Conservation (phyloP, 768 basidiomycete species). For the Russula dissimulans region DNA sequence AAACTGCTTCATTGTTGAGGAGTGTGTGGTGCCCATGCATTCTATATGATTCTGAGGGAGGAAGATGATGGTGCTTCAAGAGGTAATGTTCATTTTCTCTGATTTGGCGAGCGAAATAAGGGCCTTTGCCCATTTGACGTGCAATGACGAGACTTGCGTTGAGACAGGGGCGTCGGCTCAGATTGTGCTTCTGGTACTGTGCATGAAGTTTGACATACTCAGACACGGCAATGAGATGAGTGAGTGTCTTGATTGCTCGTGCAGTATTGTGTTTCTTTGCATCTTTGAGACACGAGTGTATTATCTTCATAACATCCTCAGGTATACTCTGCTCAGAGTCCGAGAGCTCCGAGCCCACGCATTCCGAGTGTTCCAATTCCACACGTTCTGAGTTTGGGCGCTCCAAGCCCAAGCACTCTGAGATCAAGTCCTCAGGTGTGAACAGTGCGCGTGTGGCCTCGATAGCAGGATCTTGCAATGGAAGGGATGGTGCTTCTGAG, state of each 20-base stretch:
- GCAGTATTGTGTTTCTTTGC: neutral
- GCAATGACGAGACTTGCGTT: too few species aligned
- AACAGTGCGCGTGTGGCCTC: neutral
- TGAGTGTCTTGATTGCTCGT: neutral
- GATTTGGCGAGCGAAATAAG: neutral
- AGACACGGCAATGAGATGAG: neutral
- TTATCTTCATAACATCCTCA: neutral
- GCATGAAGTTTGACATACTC: neutral
- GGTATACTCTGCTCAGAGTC: too few species aligned
- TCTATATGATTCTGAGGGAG: neutral
- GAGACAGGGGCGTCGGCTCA: too few species aligned
- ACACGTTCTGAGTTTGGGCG: too few species aligned
- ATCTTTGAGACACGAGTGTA: neutral
- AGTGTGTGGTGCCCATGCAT: neutral
- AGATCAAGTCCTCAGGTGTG: neutral
- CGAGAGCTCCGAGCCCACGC: too few species aligned
- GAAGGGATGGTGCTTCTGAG: neutral
- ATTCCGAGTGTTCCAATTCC: too few species aligned
- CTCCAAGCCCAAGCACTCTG: neutral
- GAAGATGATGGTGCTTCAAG: neutral
- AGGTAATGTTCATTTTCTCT: neutral
- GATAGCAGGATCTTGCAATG: neutral
- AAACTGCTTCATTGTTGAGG: too few species aligned
- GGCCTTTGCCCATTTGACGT: too few species aligned
- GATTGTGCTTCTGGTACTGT: too few species aligned